Conservation (phyloP, 2,329 filamentous ascomycete genomes). For the Pseudofabraea citricarpa region DNA sequence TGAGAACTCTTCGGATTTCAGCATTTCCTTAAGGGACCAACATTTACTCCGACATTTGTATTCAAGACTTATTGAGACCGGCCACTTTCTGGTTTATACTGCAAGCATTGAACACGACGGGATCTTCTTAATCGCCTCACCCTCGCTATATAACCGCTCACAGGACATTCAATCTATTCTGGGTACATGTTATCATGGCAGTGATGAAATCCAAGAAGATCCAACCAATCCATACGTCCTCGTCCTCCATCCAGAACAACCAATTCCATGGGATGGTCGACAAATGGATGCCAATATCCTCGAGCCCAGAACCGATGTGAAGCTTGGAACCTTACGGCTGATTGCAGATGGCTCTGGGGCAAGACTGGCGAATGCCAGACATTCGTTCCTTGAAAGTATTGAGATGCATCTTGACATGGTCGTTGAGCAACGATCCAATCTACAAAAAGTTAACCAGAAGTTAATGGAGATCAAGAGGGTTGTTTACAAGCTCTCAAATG, state of each 20-base stretch:
- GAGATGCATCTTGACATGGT: conserved; percentile 83
- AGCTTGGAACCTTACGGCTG: conserved; percentile 78
- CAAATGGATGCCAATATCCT: conserved; percentile 67
- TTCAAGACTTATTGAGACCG: conserved; percentile 72
- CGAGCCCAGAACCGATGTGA: conserved; percentile 78
- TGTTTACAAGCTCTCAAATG: conserved; percentile 92
- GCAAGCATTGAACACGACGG: conserved; percentile 67
- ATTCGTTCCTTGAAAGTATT: conserved; percentile 70
- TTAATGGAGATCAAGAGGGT: conserved; percentile 93
- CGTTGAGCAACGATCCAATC: conserved; percentile 87
- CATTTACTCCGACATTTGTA: conserved; percentile 72
- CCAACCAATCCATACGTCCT: conserved; percentile 78
- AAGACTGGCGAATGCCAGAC: conserved; percentile 73
- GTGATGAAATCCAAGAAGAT: conserved; percentile 69
- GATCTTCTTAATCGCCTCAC: conserved; percentile 80
- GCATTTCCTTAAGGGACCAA: conserved; percentile 63
- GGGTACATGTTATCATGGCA: conserved; percentile 69
- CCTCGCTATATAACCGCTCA: conserved; percentile 66
- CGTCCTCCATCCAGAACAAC: conserved; percentile 75
- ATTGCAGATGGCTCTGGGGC: conserved; percentile 83
- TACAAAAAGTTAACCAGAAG: conserved; percentile 86
- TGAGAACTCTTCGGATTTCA: conserved; percentile 95
- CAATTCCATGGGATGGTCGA: conserved; percentile 76
- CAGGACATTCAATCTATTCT: conserved; percentile 84
- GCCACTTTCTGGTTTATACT: conserved; percentile 82